Evolutionary conservation across 139 green algal genomes (phyloP).

Genomic region (Chlamydomonas schloesseri): DNA sequence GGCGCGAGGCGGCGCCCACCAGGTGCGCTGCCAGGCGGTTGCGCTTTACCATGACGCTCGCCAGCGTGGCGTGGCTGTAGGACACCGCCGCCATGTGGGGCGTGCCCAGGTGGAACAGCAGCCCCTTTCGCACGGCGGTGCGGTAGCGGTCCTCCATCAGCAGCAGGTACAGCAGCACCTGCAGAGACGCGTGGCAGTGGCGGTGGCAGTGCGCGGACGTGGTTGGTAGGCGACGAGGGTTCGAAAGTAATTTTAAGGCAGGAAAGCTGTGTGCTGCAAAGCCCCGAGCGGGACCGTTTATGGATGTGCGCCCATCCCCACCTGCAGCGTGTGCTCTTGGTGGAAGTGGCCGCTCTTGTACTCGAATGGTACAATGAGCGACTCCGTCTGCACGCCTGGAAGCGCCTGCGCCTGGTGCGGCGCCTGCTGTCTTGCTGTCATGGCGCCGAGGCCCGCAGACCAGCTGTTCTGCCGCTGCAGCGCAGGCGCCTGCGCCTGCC

Average conservation of each 20-base stretch:
- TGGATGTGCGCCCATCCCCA: no score
- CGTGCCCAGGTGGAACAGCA: slow-evolving; percentile 78
- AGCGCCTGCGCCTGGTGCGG: neutral
- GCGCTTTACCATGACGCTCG: slow-evolving; percentile 61
- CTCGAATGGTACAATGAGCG: slow-evolving; percentile 89
- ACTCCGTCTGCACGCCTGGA: neutral
- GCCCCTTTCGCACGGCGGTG: slow-evolving; percentile 54
- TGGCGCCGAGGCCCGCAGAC: no score
- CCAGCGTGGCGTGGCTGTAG: slow-evolving; percentile 60
- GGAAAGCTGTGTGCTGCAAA: no score
- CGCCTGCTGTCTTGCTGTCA: no score
- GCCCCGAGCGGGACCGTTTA: no score
- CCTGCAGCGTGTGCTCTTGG: slow-evolving; percentile 80
- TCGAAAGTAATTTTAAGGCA: no score
- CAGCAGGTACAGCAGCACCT: slow-evolving; percentile 90
- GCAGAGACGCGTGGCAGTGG: no score
- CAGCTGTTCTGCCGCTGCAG: no score
- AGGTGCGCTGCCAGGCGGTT: slow-evolving; percentile 75
- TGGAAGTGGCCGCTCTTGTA: slow-evolving; percentile 92
- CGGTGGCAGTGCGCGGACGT: no score
- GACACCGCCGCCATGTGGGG: slow-evolving; percentile 49
- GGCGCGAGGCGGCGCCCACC: neutral
- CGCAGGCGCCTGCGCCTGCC: no score
- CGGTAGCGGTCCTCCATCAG: slow-evolving; percentile 87
- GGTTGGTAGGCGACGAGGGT: no score